Conservation (phyloP, 2,329 filamentous ascomycete genomes). For the Ceratocystis lukuohia region DNA sequence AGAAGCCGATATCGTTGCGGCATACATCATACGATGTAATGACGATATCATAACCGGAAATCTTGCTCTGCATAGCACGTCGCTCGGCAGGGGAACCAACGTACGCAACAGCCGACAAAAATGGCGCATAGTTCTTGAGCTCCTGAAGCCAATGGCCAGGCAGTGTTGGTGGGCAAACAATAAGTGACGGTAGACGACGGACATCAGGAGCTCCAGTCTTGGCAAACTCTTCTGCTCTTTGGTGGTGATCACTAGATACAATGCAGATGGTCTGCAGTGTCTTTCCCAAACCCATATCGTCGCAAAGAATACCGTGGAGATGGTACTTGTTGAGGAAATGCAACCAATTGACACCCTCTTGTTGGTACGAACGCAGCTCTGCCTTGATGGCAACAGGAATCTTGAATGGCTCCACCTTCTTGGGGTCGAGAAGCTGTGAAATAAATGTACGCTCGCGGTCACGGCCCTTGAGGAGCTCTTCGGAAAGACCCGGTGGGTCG, state of each 20-base stretch:
- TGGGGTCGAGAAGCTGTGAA: conserved; percentile 85
- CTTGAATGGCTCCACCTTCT: conserved; percentile 87
- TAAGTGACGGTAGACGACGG: conserved; percentile 72
- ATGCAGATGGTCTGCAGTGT: conserved; percentile 96
- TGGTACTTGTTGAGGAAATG: conserved; percentile 97
- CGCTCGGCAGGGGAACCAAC: conserved; percentile 79
- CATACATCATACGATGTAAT: conserved; percentile 98
- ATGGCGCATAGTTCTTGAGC: conserved; percentile 88
- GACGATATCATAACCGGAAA: conserved; percentile 76
- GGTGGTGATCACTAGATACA: conserved; percentile 91
- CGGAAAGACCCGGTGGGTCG: conserved; percentile 82
- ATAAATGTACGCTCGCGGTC: conserved; percentile 95
- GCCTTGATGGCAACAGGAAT: conserved; percentile 97
- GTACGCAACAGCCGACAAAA: conserved; percentile 78
- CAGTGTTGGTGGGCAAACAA: conserved; percentile 88
- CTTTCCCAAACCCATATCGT: conserved; percentile 98
- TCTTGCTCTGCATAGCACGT: conserved; percentile 51
- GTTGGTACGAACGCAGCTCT: conserved; percentile 89
- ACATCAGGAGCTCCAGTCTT: conserved; percentile 68
- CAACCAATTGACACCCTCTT: conserved; percentile 97
- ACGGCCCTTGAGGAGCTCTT: conserved; percentile 75
- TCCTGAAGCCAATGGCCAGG: conserved; percentile 99
- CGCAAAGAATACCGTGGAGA: conserved; percentile 92
- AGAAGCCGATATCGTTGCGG: conserved; percentile 80
- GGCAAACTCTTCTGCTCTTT: conserved; percentile 78